Base-by-base conservation (phyloP, 2,329 filamentous ascomycete genomes). In the Penicillium sp. region DNA sequence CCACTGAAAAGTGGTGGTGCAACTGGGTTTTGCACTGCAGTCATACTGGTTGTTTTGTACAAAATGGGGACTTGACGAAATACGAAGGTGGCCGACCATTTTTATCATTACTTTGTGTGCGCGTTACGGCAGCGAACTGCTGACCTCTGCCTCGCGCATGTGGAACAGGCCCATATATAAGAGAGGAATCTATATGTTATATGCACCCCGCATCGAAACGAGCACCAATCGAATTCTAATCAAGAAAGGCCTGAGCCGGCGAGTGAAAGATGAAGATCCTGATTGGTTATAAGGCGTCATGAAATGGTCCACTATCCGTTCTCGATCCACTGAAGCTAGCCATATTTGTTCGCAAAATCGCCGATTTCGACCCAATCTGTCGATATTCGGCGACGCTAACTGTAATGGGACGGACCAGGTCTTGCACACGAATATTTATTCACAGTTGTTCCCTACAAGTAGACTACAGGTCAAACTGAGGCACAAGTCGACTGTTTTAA, bases 1-100 rank as follows among this genome's bases (percentile, higher is more conserved):
- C 45, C 45, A 22, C 24, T 45, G n/a, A 54, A 27, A 5, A 47
- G 24, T 13, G 50, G 55, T 31, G 49, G 38, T n/a, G 34, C 14
- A n/a, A 34, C 31, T 14, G 9, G 31, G 10, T 6, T 36, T n/a
- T 36, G 34, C 7, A 36, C 34, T 36, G 34, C 34, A 36, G 34
- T n/a, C 34, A 36, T 36, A 36, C 14, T 36, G 11, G 13, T n/a
- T 7, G 14, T 14, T 36, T 36, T 13, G 5, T 13, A n/a, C 13
- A n/a, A n/a, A 2, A 36, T 11, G 3, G 13, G 13, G 11, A 5
- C 13, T n/a, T 1, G 31, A 34, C 7, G 31, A 34, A 34, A 8
- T 2, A 7, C 34, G n/a, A 7, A 36, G 6, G 8, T 27, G 24
- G 2, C 14, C 34, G n/a, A n/a, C 14, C 34, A 36, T 36, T 36